These are phyloP conservation scores for Fomitopsis schrenkii DNA, from an alignment of 1,284 basidiomycete species.

Conservation along the genomic window DNA sequence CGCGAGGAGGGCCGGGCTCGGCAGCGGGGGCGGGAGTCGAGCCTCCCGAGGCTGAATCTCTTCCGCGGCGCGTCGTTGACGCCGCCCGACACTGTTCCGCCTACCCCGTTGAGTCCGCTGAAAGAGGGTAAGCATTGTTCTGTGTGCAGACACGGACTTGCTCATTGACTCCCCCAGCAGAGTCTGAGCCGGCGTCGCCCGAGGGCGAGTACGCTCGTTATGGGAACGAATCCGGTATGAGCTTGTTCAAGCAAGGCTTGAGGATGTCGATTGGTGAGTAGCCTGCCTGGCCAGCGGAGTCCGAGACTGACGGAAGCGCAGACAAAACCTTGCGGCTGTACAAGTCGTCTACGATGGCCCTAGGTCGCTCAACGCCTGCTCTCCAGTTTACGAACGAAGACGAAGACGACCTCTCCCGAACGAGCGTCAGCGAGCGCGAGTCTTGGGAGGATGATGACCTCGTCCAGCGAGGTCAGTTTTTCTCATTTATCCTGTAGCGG, in stretches of 20 bases:
- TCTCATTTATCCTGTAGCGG: neutral
- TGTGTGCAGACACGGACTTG: neutral
- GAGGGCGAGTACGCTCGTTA: constrained; percentile 15
- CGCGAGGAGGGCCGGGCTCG: constrained; percentile 8
- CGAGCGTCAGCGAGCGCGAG: constrained; percentile 31
- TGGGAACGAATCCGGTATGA: constrained; percentile 30
- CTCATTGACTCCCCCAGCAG: constrained; percentile 10
- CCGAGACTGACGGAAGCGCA: constrained; percentile 18
- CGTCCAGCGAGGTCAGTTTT: constrained; percentile 35
- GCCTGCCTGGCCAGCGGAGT: neutral
- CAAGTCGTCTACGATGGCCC: constrained; percentile 42
- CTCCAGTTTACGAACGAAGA: constrained; percentile 14
- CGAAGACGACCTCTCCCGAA: constrained; percentile 16
- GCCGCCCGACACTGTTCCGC: constrained; percentile 14
- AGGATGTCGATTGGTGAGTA: constrained; percentile 64
- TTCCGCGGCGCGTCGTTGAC: constrained; percentile 14
- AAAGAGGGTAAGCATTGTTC: constrained; percentile 20
- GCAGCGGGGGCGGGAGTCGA: constrained; percentile 6
- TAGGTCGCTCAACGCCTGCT: constrained; percentile 19
- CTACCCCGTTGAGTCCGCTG: constrained; percentile 25
- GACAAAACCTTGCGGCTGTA: constrained; percentile 56
- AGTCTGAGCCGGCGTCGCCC: constrained; percentile 18
- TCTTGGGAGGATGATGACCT: constrained; percentile 49
- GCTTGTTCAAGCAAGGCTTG: constrained; percentile 57
- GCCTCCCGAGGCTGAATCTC: constrained; percentile 16